Percentiles rank a stretch among this genome's conserved stretches.
Conservation (phyloP, 345 rosid species). For the Eucalyptus sp. region DNA sequence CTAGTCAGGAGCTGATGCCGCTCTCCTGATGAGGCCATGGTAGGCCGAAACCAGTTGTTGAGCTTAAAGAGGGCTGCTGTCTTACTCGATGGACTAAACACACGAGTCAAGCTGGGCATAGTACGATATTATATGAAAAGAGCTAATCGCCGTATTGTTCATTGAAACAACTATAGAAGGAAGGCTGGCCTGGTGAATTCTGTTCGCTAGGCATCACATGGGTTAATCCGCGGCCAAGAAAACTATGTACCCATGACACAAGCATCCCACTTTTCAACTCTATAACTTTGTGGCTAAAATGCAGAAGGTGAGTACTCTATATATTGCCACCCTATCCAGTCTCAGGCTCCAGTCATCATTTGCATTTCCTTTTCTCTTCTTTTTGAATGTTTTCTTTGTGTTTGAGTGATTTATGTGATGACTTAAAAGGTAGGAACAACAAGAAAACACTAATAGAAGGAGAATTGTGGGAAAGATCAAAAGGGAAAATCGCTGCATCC, state of each 20-base stretch:
- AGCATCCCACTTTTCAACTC: slow-evolving; percentile 58
- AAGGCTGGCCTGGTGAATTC: no score
- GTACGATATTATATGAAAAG: no score
- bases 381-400: not conserved
- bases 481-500: slow-evolving; percentile 83
- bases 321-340: not conserved
- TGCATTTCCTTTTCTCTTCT: not conserved
- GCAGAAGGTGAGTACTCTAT: slow-evolving; percentile 31
- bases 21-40: no score
- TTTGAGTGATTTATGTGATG: not conserved
- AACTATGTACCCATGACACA: not conserved
- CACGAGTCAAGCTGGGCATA: no score
- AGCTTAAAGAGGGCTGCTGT: no score
- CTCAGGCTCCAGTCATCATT: not conserved
- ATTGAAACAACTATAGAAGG: no score
- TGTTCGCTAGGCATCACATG: fast-evolving
- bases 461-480: slow-evolving; percentile 62
- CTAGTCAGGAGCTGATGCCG: no score
- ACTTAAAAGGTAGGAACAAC: slow-evolving; percentile 41
- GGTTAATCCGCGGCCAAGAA: no score
- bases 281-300: slow-evolving; percentile 59
- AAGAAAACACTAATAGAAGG: slow-evolving; percentile 30
- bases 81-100: no score
- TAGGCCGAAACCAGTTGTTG: no score
- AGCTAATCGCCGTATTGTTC: no score